Percentiles rank a stretch among this genome's conserved stretches.
These are phyloP conservation scores for Pseudohalonectria lignicola DNA, from an alignment of 2,329 filamentous ascomycete genomes.

Conservation along the genomic window DNA sequence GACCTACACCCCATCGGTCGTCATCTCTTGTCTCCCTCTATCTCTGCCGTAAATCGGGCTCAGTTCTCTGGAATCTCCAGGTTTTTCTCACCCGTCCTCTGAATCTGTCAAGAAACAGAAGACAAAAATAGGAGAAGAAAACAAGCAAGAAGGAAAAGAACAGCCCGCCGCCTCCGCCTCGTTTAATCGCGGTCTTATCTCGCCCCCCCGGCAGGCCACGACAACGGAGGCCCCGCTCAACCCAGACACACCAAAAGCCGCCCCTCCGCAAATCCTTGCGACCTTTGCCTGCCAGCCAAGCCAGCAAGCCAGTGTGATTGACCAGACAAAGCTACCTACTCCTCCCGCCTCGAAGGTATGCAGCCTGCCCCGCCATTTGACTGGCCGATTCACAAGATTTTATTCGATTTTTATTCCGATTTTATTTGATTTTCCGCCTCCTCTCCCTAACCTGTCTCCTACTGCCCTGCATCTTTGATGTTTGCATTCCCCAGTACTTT, in stretches of 20 bases:
- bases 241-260: background rate
- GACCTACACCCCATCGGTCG: background rate
- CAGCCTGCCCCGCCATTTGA: background rate
- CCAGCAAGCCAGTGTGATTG: too few relatives aligned
- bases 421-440: background rate
- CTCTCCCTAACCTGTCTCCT: background rate
- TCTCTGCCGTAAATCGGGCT: too few relatives aligned
- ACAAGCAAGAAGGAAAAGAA: too few relatives aligned
- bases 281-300: too few relatives aligned
- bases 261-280: background rate
- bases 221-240: background rate
- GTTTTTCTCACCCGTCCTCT: too few relatives aligned
- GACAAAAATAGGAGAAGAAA: too few relatives aligned
- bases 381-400: background rate
- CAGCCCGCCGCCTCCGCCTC: background rate
- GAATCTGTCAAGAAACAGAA: too few relatives aligned
- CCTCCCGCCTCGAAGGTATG: conserved; percentile 1
- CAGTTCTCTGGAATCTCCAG: too few relatives aligned
- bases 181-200: conserved; percentile 1
- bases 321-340: background rate
- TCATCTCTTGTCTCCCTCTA: too few relatives aligned
- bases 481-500: conserved; percentile 1
- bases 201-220: background rate
- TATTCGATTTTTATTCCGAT: background rate
- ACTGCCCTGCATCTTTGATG: background rate